These are phyloP conservation scores for Monosporascus sp. DNA, from an alignment of 2,329 filamentous ascomycete genomes.

Conservation along the genomic window DNA sequence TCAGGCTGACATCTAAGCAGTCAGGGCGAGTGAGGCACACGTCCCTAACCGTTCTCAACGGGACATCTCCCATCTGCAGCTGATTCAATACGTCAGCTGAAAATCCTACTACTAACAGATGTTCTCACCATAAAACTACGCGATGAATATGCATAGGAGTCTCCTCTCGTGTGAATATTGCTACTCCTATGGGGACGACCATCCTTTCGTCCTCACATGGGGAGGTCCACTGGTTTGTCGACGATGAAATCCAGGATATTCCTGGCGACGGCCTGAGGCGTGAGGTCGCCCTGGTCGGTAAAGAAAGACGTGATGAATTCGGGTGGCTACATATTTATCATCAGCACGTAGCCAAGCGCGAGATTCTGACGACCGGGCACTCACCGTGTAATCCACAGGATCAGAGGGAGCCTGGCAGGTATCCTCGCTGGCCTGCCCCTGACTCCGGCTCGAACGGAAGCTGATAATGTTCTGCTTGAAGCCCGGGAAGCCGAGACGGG, in stretches of 20 bases:
- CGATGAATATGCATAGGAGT: neutral
- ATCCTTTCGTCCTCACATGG: neutral
- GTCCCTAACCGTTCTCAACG: neutral
- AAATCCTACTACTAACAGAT: neutral
- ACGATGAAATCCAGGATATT: slow-evolving; percentile 24
- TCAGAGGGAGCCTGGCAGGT: slow-evolving; percentile 5
- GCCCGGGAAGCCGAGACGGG: slow-evolving; percentile 37
- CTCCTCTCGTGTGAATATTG: no score
- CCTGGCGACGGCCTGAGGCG: slow-evolving; percentile 23
- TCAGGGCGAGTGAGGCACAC: neutral
- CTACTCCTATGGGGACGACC: no score
- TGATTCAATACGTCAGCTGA: neutral
- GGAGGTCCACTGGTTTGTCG: neutral
- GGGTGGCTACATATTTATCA: slow-evolving; percentile 14
- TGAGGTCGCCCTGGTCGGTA: slow-evolving; percentile 25
- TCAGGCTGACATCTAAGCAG: no score
- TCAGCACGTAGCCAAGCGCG: neutral
- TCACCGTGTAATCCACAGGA: slow-evolving; percentile 24
- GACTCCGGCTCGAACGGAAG: slow-evolving; percentile 15
- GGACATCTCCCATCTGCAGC: neutral
- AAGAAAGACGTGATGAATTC: slow-evolving; percentile 25
- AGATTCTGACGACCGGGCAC: neutral
- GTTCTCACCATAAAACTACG: neutral
- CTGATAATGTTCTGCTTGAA: slow-evolving; percentile 33
- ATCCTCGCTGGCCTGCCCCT: slow-evolving; percentile 7